Evolutionary conservation across 1,284 basidiomycete genomes (phyloP), one percentile per base, ranked within the genome.

Genomic region (Mycosarcoma maydis): DNA sequence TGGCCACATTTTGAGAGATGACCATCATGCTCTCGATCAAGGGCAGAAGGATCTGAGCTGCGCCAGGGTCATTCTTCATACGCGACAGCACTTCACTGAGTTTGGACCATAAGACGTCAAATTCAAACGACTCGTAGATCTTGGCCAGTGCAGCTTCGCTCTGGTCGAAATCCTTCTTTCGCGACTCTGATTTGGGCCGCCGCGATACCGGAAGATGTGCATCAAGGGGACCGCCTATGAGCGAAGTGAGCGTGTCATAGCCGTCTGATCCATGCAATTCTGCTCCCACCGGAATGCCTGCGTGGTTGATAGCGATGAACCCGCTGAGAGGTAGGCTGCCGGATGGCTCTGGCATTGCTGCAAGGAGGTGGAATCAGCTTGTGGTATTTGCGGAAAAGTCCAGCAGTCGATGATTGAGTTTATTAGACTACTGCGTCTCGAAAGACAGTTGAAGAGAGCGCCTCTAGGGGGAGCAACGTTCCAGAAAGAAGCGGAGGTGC

Each of bases 1-100:
- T 67, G 32, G 72, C 54, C 14, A 71, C 91, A 80, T 96, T 92
- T 83, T 97, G 97, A 87, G 92, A 97, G 23, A 99, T 92, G 1
- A 99, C 95, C 92, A 98, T 97, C 66, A 99, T 85, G 45, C 77
- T 79, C 49, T 81, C 80, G 43, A 81, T 81, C 43, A 76, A 48
- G 14, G 80, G 80, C 7, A 81, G 46, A 4, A 81, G 58, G 19
- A 81, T 73, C 57, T 78, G 75, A 6, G 78, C 80, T 7, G 80
- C 77, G 27, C 67, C 66, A 2, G 77, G 74, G 36, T 80, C 78
- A 36, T 71, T 72, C 33, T 74, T 72, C 65, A 81, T 62, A 19
- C 78, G 65, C 3, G 72, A 55, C 16, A 81, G 60, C 11, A 75
- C 75, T 40, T 79, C 72, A 49, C 77, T 74, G 24, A 81, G 66